These are phyloP conservation scores for Aureobasidium sp. DNA, from an alignment of 2,329 filamentous ascomycete species.

Conservation along the genomic window DNA sequence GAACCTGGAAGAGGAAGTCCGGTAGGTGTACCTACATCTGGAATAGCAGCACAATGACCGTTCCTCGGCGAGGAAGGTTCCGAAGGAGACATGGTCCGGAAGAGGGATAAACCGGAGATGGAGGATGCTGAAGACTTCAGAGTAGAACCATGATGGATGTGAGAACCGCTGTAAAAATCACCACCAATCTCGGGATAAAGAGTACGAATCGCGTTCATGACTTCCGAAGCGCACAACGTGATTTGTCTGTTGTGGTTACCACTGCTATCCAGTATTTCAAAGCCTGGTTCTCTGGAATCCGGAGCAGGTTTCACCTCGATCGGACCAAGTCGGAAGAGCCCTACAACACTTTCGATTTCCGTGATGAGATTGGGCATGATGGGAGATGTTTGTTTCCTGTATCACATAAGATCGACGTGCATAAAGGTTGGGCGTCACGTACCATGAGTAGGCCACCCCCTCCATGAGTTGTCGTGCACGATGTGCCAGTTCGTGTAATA, in stretches of 20 bases:
- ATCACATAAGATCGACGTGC: constrained; percentile 19
- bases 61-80: not conserved
- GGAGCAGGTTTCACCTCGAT: not conserved
- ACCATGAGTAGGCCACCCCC: constrained; percentile 63
- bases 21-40: not conserved
- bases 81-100: constrained; percentile 28
- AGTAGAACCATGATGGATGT: constrained; percentile 24
- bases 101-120: constrained; percentile 40
- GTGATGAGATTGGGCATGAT: constrained; percentile 54
- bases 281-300: constrained; percentile 20
- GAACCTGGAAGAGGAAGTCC: not conserved
- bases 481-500: constrained; percentile 65
- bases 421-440: constrained; percentile 27
- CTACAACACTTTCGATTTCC: constrained; percentile 64
- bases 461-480: constrained; percentile 54
- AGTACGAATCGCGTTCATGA: constrained; percentile 71
- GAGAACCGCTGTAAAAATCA: constrained; percentile 19
- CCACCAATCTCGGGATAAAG: constrained; percentile 72
- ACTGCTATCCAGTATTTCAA: not conserved
- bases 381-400: constrained; percentile 50
- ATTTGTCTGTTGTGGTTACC: constrained; percentile 5
- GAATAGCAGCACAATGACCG: not conserved
- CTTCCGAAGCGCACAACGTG: constrained; percentile 61
- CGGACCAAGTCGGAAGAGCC: constrained; percentile 42
- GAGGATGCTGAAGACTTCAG: constrained; percentile 41